Evolutionary conservation across 208 protist species (phyloP), one percentile per base, ranked within the genome.

Genomic region (Trypanosomatidae sp.): DNA sequence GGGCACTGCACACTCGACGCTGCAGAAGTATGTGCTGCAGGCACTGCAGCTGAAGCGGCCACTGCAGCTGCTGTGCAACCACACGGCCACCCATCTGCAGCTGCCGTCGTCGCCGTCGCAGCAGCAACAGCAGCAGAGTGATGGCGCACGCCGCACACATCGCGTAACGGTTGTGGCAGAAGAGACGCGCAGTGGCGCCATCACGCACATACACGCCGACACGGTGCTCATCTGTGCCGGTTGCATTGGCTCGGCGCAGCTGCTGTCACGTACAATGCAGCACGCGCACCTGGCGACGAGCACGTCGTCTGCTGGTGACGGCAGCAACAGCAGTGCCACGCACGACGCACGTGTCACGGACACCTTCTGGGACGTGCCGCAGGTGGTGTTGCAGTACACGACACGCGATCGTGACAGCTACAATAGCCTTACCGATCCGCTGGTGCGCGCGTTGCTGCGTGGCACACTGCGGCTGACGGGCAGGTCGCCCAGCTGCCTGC

Each of bases 351-450:
- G 51, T 6, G 69, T 79, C 11, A 75, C 75, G 21, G 43, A 60
- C 5, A 70, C 72, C 37, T 84, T 81, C 48, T 90, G 81, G 81
- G 81, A 86, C 20, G 53, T 72, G 1, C 81, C 81, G 42, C 72
- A 84, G 54, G 72, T 90, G 18, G 71, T 71, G 30, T 56, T 90
- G 57, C 81, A 86, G 62, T 90, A 76, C 60, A 45, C 39, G 20
- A 74, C 62, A 6, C 70, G 74, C 45, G 60, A 71, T 52, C 60
- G 59, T 19, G 43, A 71, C 18, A 84, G 71, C 49, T 75, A 86
- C 68, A 86, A 86, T 61, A 71, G 64, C 55, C 77, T 71, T 49
- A 50, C 73, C 13, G 75, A 86, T 35, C 66, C 71, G 10, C 22
- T 80, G 19, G 76, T 85, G 23, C 66, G 72, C 11, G n/a, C 33